Base-by-base conservation (phyloP, 1,139 yeast species). In the Pichia sp. region DNA sequence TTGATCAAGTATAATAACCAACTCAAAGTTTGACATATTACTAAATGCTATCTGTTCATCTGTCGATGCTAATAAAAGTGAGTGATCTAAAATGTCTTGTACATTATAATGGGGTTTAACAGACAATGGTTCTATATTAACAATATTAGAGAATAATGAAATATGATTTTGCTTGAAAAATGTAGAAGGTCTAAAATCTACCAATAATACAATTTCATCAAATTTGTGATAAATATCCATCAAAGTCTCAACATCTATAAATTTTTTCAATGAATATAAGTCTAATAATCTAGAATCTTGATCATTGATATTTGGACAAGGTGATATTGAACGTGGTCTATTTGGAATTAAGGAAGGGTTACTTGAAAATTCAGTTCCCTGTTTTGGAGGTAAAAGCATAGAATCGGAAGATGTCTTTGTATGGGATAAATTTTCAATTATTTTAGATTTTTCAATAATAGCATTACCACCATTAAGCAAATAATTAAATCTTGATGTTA, bases 111-210 rank as follows among this genome's bases (percentile, higher is more conserved):
- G 58, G n/a, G 63, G 60, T 37, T 80, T 57, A 16, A 68, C 54
- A 4, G 68, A 40, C 1, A 64, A 57, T 0, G 92, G 90, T 41
- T 81, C 87, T 23, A 84, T 69, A 49, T 80, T 79, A 5, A 83
- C 64, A 4, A 78, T 56, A 47, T 80, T 72, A 20, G 58, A 65
- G 26, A 67, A 70, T 11, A 57, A 57, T 26, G 71, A 71, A 11
- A 83, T 75, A 56, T 80, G 87, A 52, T 78, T 76, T 26, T 70
- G 61, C 29, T 70, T 65, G 52, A 64, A 80, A 32, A 74, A 75
- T 42, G 68, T 69, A 11, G 68, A 57, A 4, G 77, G 66, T 50
- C 92, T 64, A 43, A 74, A 69, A 59, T 84, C 92, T 37, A 83
- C 70, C 10, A 80, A 49, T 40, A 80, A 58, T 4, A 74, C 54